A percentile compares a stretch with the other conserved stretches of the same genome.
phyloP scores from a whole-genome alignment of 139 green algal species.

The Chlamydomonas sphaeroides region DNA sequence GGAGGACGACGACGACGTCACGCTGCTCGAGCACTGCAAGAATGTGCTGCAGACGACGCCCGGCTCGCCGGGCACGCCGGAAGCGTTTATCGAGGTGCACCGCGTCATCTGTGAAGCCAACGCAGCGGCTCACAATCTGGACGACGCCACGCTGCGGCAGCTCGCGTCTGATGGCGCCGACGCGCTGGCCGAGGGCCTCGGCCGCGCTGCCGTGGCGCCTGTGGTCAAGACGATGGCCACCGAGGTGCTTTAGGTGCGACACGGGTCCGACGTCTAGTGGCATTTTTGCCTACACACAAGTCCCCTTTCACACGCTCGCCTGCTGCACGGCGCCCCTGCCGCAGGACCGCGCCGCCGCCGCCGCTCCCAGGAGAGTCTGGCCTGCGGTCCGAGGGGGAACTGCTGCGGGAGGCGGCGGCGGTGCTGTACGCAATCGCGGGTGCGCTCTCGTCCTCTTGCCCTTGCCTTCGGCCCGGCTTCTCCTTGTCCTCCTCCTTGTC shows the following conservation, averaged over 20 bases:
- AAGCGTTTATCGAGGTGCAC: slow-evolving; percentile 13
- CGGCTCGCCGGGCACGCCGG: background rate
- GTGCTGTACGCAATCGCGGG: slow-evolving; percentile 12
- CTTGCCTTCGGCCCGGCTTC: no score
- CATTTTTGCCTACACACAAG: no score
- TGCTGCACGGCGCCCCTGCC: no score
- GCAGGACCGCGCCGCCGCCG: no score
- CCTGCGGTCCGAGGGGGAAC: no score
- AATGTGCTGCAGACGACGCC: background rate
- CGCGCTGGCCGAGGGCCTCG: background rate
- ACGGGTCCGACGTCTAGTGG: no score
- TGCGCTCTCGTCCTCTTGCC: no score
- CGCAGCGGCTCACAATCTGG: slow-evolving; percentile 5
- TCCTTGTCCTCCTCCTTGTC: no score
- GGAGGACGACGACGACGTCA: slow-evolving; percentile 2
- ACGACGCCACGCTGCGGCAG: slow-evolving; percentile 11
- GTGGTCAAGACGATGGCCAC: slow-evolving; percentile 9
- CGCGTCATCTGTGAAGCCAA: slow-evolving; percentile 12
- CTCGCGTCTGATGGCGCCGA: background rate
- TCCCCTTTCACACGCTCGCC: no score
- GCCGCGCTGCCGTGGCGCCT: background rate
- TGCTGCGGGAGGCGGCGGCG: slow-evolving; percentile 20
- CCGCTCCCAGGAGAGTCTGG: no score
- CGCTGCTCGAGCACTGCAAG: background rate
- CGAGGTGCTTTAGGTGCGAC: slow-evolving; percentile 9